phyloP scores from a whole-genome alignment of 2,329 filamentous ascomycete species.

The Aspergillus pseudonomiae region DNA sequence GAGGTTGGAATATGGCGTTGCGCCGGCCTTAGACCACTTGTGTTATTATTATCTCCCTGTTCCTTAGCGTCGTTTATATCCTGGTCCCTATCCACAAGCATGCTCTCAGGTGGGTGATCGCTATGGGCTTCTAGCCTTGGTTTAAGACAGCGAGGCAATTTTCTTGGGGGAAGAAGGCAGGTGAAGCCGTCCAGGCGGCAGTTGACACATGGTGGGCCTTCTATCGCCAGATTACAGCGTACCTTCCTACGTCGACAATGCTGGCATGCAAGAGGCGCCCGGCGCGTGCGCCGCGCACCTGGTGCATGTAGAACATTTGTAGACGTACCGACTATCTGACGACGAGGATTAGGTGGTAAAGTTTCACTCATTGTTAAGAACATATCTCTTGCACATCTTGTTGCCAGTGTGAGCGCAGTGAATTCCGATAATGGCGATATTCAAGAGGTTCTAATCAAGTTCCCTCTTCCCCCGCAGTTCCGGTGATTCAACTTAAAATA shows the following conservation, averaged over 20 bases:
- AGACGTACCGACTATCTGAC: neutral
- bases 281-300: too few relatives aligned
- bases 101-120: fast-evolving
- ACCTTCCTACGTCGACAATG: neutral
- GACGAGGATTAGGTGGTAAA: neutral
- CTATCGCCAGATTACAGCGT: neutral
- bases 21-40: neutral
- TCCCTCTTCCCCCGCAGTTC: neutral
- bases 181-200: neutral
- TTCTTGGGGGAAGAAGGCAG: neutral
- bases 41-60: neutral
- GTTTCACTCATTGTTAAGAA: neutral
- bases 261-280: neutral
- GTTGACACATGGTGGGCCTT: neutral
- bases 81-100: neutral
- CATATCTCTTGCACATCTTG: neutral
- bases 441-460: neutral
- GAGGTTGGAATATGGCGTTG: neutral
- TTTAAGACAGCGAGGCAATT: neutral
- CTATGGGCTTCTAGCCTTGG: neutral
- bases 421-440: neutral
- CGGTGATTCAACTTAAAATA: neutral
- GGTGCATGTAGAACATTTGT: neutral
- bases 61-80: neutral
- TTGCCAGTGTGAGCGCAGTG: too few relatives aligned